These are phyloP conservation scores for Trametes polyzona DNA, from an alignment of 1,284 basidiomycete species.

Conservation along the genomic window DNA sequence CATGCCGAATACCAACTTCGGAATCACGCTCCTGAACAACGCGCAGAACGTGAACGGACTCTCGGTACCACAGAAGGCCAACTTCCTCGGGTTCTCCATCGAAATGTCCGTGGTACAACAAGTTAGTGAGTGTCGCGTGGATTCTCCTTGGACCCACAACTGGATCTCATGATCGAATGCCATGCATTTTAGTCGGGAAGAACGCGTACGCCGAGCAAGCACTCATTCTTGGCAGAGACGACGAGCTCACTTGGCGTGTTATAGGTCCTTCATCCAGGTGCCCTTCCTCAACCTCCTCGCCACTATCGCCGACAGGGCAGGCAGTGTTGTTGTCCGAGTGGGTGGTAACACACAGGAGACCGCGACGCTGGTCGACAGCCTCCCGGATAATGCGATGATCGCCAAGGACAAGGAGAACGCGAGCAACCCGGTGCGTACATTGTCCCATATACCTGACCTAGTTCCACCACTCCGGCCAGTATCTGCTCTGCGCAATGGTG, in stretches of 20 bases:
- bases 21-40: slow-evolving; percentile 29
- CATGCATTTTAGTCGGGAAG: slow-evolving; percentile 17
- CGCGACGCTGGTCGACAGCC: slow-evolving; percentile 49
- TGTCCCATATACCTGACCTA: slow-evolving; percentile 31
- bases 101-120: slow-evolving; percentile 74
- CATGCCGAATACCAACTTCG: slow-evolving; percentile 27
- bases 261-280: slow-evolving; percentile 54
- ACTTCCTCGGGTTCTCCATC: slow-evolving; percentile 72
- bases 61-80: slow-evolving; percentile 60
- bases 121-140: slow-evolving; percentile 37
- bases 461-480: background rate
- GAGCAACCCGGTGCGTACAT: slow-evolving; percentile 24
- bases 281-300: slow-evolving; percentile 79
- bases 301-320: slow-evolving; percentile 63
- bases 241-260: slow-evolving; percentile 11
- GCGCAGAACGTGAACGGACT: slow-evolving; percentile 36
- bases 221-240: slow-evolving; percentile 25
- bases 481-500: background rate
- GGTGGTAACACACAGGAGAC: slow-evolving; percentile 81
- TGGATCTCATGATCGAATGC: slow-evolving; percentile 15
- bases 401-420: slow-evolving; percentile 23
- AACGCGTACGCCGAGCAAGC: slow-evolving; percentile 31
- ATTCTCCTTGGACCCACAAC: background rate
- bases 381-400: slow-evolving; percentile 26
- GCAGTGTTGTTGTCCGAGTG: slow-evolving; percentile 63